Percentiles rank a stretch among this genome's conserved stretches.
These are phyloP conservation scores for Brassica carinata DNA, from an alignment of 345 rosid genomes.

Conservation along the genomic window DNA sequence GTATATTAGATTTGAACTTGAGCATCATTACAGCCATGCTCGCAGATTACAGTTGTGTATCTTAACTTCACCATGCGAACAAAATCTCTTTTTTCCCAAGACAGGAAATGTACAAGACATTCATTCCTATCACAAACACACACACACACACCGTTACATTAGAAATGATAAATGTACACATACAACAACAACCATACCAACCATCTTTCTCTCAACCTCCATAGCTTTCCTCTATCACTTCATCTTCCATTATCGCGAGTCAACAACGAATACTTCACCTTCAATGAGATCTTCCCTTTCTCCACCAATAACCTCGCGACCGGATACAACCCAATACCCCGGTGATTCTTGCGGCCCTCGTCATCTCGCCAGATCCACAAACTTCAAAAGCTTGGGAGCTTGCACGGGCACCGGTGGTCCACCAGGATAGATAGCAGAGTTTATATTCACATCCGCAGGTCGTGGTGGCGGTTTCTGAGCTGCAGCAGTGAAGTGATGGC, in stretches of 20 bases:
- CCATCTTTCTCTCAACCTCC: constrained; percentile 4
- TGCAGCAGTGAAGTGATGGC: constrained; percentile 84
- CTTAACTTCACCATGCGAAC: background rate
- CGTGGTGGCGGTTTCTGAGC: constrained; percentile 67
- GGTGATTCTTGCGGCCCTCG: constrained; percentile 91
- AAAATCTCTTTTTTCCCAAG: background rate
- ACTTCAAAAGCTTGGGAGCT: constrained; percentile 85
- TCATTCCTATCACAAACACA: constrained; percentile 1
- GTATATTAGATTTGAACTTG: background rate
- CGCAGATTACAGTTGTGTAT: background rate
- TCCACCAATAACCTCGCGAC: constrained; percentile 83
- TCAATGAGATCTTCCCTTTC: constrained; percentile 87
- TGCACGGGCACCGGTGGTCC: constrained; percentile 91
- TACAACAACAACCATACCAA: background rate
- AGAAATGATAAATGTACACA: constrained; percentile 31
- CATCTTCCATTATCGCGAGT: constrained; percentile 64
- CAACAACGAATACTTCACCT: constrained; percentile 84
- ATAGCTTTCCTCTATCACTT: constrained; percentile 39
- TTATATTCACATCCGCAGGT: constrained; percentile 89
- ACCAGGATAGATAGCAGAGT: constrained; percentile 90
- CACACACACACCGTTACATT: constrained; percentile 29
- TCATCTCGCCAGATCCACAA: constrained; percentile 90
- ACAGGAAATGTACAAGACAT: constrained; percentile 26
- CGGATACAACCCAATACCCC: constrained; percentile 95
- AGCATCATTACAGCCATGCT: background rate